These are phyloP conservation scores for Xylariaceae sp. DNA, from an alignment of 2,329 filamentous ascomycete species.

Conservation along the genomic window DNA sequence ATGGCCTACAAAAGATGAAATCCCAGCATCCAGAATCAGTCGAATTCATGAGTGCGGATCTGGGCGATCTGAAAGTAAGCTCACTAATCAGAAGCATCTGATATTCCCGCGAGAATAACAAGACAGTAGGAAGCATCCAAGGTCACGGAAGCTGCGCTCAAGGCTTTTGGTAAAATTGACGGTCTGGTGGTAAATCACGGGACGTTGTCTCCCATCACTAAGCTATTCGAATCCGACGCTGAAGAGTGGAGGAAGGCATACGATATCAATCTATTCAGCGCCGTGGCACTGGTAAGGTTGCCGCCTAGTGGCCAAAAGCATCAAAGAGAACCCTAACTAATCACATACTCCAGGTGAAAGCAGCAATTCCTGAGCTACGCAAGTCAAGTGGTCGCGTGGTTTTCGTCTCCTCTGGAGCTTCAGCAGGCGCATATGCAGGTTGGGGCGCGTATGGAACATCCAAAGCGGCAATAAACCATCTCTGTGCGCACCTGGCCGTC, in stretches of 20 bases:
- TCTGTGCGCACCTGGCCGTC: slow-evolving; percentile 67
- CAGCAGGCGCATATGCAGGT: slow-evolving; percentile 60
- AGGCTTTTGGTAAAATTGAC: slow-evolving; percentile 71
- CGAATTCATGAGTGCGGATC: slow-evolving; percentile 54
- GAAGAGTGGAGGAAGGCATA: slow-evolving; percentile 75
- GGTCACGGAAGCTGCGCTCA: slow-evolving; percentile 63
- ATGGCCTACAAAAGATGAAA: slow-evolving; percentile 50
- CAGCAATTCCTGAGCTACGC: slow-evolving; percentile 67
- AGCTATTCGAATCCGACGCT: slow-evolving; percentile 63
- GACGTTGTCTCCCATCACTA: slow-evolving; percentile 70
- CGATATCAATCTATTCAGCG: slow-evolving; percentile 85
- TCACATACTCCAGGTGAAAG: slow-evolving; percentile 57
- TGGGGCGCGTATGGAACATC: slow-evolving; percentile 82
- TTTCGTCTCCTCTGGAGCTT: slow-evolving; percentile 78
- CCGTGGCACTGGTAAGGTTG: slow-evolving; percentile 66
- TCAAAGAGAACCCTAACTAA: slow-evolving; percentile 20
- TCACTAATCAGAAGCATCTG: not conserved
- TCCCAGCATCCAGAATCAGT: slow-evolving; percentile 51
- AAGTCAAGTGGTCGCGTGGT: slow-evolving; percentile 68
- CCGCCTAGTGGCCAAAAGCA: not conserved
- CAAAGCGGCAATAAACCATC: slow-evolving; percentile 81
- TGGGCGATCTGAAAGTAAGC: slow-evolving; percentile 50
- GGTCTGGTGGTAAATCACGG: slow-evolving; percentile 88
- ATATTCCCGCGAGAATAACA: not conserved
- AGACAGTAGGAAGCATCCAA: slow-evolving; percentile 51